These are phyloP conservation scores for Aspergillus sp. DNA, from an alignment of 2,329 filamentous ascomycete genomes.

Conservation along the genomic window DNA sequence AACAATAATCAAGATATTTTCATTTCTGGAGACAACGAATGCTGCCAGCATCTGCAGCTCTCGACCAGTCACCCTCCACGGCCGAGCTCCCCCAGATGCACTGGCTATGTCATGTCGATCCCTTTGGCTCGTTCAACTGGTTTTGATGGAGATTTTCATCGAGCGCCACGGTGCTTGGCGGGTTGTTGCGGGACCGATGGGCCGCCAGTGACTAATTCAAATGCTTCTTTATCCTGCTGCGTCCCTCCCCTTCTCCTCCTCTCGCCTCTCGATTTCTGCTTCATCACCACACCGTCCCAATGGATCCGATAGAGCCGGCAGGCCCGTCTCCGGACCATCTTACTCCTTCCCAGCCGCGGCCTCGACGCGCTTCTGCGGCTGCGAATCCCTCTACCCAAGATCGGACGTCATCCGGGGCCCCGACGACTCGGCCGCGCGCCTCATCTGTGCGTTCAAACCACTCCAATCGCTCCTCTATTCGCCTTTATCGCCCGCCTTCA, in stretches of 20 bases:
- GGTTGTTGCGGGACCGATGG: background rate
- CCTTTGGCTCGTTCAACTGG: background rate
- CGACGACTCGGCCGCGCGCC: conserved; percentile 19
- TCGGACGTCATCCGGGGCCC: conserved; percentile 18
- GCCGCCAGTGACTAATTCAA: background rate
- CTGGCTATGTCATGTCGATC: conserved; percentile 3
- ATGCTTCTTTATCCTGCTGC: conserved; percentile 2
- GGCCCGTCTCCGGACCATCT: conserved; percentile 20
- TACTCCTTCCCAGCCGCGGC: conserved; percentile 13
- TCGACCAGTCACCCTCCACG: background rate
- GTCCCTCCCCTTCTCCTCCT: background rate
- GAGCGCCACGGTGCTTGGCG: conserved; percentile 5
- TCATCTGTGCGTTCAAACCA: conserved; percentile 27
- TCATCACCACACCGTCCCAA: conserved; percentile 15
- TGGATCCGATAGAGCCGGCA: conserved; percentile 41
- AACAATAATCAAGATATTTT: background rate
- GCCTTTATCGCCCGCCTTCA: conserved; percentile 23
- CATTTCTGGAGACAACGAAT: background rate
- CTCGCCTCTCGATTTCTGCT: background rate
- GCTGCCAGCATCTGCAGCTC: background rate
- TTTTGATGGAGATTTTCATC: conserved; percentile 1
- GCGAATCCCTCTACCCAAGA: conserved; percentile 15
- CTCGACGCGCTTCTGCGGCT: conserved; percentile 15
- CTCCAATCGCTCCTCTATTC: conserved; percentile 35
- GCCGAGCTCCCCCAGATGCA: background rate